Base-by-base conservation (phyloP, 768 basidiomycete species). In the Podaxis mareebaensis region DNA sequence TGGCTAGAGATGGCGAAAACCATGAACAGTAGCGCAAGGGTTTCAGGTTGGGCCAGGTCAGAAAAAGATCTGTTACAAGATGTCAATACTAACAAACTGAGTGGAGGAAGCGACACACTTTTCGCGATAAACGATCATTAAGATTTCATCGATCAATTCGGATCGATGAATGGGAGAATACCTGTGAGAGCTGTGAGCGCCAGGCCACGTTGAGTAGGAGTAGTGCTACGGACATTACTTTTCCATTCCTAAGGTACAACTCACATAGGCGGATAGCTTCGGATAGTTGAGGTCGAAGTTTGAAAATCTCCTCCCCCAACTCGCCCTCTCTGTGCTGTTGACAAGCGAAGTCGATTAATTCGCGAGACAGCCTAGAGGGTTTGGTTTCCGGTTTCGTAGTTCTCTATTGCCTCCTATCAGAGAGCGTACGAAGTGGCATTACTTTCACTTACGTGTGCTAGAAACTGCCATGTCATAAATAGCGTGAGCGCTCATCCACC, bases 1-100 rank as follows among this genome's bases (percentile, higher is more conserved):
- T 90, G 76, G 0, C 81, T 74, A 0, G 83, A 90, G 26, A 92
- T 78, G 4, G 89, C 84, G 65, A 93, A 86, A 12, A 91, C 72
- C 48, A 82, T 81, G 69, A 87, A 90, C 20, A 92, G 77, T 28
- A 92, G 78, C 0, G 89, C 79, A 15, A 91, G 75, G 0, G 81
- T 73, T 30, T 64, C 42, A 4, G 53, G 52, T 26, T 53, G 46
- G 24, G 58, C 17, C 67, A 48, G 40, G 36, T 64, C 58, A 55
- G 64, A 54, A 49, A 48, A 55, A 49, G 58, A 59, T 49, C 58
- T 49, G 3, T 3, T n/a, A 15, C 22, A 20, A 20, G 17, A 10
- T 17, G 57, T 62, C 24, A 61, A 28, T 2, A 36, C 20, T 15
- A 22, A n/a, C 22, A 24, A 33, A 22, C 36, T 61, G 33, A 44